A percentile compares a stretch with the other conserved stretches of the same genome.
phyloP scores from a whole-genome alignment of 75 land plant genomes.

The Picea glauca region DNA sequence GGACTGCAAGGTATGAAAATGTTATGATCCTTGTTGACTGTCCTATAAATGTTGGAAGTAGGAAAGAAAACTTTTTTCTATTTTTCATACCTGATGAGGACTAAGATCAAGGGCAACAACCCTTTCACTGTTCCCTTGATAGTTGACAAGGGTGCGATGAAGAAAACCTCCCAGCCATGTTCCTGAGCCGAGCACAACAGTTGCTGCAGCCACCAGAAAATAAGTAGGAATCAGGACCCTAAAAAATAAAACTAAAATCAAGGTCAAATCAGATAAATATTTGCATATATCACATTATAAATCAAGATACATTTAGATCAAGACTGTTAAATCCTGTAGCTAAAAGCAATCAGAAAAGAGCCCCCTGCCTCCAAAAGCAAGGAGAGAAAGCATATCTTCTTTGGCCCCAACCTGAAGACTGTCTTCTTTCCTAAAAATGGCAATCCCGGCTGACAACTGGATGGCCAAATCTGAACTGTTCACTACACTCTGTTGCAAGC shows the following conservation, averaged over 20 bases:
- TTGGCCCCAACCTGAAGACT: too few relatives aligned
- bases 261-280: background rate
- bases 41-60: background rate
- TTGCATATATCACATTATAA: too few relatives aligned
- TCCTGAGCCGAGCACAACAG: conserved; percentile 63
- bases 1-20: background rate
- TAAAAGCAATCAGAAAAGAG: too few relatives aligned
- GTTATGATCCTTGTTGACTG: background rate
- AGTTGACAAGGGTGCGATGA: conserved; percentile 19
- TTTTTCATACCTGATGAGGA: conserved; percentile 55
- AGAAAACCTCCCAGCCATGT: conserved; percentile 53
- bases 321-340: too few relatives aligned
- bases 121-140: conserved; percentile 26
- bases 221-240: background rate
- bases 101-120: conserved; percentile 30
- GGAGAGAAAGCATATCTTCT: too few relatives aligned
- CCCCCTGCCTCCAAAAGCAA: too few relatives aligned
- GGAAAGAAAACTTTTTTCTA: background rate
- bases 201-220: conserved; percentile 46
- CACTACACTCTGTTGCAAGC: too few relatives aligned
- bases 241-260: background rate
- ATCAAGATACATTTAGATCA: too few relatives aligned
- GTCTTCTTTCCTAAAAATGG: too few relatives aligned
- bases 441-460: too few relatives aligned
- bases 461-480: too few relatives aligned